Evolutionary conservation across 805 yeast species (phyloP), one percentile per base, ranked within the genome.

Genomic region (Monosporozyma yasuniensis): DNA sequence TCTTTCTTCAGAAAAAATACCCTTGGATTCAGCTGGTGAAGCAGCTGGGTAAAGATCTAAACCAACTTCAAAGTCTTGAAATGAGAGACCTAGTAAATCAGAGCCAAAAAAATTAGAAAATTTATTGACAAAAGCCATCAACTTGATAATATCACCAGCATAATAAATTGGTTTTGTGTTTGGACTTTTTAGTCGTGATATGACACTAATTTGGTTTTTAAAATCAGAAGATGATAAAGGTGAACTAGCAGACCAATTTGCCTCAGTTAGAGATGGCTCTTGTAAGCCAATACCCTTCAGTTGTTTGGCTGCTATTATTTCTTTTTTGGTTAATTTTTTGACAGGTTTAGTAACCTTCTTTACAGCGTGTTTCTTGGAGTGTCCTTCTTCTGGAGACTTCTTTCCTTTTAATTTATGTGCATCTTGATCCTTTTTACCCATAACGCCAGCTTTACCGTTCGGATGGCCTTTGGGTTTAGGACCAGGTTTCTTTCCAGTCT

Each of bases 171-270:
- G 35, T 47, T 52, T 57, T 50, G 54, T 48, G 44, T 59, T 56
- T 16, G 61, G 59, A 37, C 48, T 53, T 39, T 56, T 56, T 22
- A 59, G 43, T 18, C 60, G 51, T 10, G 60, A 58, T 8, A 53
- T 43, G 14, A 59, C 52, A 45, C 59, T 53, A 25, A 48, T 43
- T 11, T 59, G 63, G 12, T 49, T 47, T 42, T 55, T 58, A 42
- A 56, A 57, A 47, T 59, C 61, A 7, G 49, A 27, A 10, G 57
- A 54, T 10, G 47, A 47, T 16, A 61, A 44, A 14, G 66, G 65
- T 42, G 58, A 48, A 47, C 57, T 56, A 4, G 67, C 58, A 12
- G 61, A 54, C 67, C 67, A 63, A 48, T 59, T 59, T 9, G 47
- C 38, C 10, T 51, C 50, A 6, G 56, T 51, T 14, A 61, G 48